A percentile compares a stretch with the other conserved stretches of the same genome.
Conservation (phyloP, 768 basidiomycete genomes). For the Mycena polygramma region DNA sequence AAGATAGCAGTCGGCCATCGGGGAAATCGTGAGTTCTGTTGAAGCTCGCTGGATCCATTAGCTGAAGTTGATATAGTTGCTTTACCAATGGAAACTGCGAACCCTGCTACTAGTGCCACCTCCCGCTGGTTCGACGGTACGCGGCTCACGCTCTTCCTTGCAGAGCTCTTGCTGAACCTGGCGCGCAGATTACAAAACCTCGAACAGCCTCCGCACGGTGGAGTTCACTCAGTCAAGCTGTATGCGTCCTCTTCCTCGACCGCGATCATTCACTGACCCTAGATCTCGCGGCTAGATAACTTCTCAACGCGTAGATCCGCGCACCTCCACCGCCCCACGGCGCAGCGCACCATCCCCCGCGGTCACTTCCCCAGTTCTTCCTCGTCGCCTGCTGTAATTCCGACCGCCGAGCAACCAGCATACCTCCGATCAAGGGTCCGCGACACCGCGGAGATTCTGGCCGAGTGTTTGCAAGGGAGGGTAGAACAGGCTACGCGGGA, state of each 20-base stretch:
- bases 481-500: conserved; percentile 15
- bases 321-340: background rate
- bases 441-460: too few relatives aligned
- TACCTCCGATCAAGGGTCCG: background rate
- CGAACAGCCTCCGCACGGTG: too few relatives aligned
- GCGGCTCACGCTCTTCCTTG: too few relatives aligned
- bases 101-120: too few relatives aligned
- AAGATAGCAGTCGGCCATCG: background rate
- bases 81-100: too few relatives aligned
- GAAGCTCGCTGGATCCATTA: background rate
- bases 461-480: background rate
- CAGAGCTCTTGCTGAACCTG: too few relatives aligned
- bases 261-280: background rate
- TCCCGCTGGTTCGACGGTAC: too few relatives aligned
- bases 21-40: background rate
- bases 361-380: conserved; percentile 4
- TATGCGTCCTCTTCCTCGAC: background rate
- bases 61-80: background rate
- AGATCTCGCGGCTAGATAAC: background rate
- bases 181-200: too few relatives aligned
- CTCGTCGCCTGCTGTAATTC: background rate
- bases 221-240: background rate
- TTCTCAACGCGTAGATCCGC: background rate
- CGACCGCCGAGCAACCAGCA: too few relatives aligned
- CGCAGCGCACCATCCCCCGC: background rate